Conservation (phyloP, 2,329 filamentous ascomycete genomes). For the Huntiella bhutanensis region DNA sequence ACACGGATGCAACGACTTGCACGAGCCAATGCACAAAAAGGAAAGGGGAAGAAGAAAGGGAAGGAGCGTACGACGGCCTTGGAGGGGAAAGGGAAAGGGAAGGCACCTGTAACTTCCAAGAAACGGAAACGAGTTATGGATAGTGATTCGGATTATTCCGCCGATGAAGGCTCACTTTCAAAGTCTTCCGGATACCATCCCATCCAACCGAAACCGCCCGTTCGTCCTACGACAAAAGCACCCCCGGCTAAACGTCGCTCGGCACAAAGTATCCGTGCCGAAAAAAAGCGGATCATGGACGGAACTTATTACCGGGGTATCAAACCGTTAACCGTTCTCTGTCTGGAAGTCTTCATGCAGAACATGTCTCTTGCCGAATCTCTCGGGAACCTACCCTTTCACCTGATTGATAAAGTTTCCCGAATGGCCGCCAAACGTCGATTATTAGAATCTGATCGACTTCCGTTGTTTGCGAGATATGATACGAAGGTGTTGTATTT, state of each 20-base stretch:
- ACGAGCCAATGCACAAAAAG: too few relatives aligned
- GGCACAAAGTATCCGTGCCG: conserved; percentile 5
- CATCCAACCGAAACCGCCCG: too few relatives aligned
- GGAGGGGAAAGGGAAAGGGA: too few relatives aligned
- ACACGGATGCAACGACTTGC: too few relatives aligned
- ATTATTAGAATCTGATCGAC: conserved; percentile 32
- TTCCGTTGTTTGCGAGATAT: conserved; percentile 38
- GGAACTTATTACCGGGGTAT: conserved; percentile 46
- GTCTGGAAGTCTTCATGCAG: conserved; percentile 42
- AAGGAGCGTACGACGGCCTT: too few relatives aligned
- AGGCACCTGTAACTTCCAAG: too few relatives aligned
- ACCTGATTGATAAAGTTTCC: conserved; percentile 38
- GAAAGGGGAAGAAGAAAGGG: too few relatives aligned
- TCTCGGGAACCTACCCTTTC: conserved; percentile 37
- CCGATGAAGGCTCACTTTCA: too few relatives aligned
- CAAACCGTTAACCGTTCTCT: conserved; percentile 47
- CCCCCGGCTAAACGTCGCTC: conserved; percentile 22
- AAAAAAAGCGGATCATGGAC: conserved; percentile 71
- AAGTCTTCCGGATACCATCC: too few relatives aligned
- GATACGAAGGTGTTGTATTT: conserved; percentile 31
- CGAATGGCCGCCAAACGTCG: conserved; percentile 41
- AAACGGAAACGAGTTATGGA: too few relatives aligned
- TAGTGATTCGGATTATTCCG: too few relatives aligned
- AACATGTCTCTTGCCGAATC: conserved; percentile 44
- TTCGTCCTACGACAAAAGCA: too few relatives aligned